Evolutionary conservation across 2,329 filamentous ascomycete genomes (phyloP).

Genomic region (Exserohilum rostratum): DNA sequence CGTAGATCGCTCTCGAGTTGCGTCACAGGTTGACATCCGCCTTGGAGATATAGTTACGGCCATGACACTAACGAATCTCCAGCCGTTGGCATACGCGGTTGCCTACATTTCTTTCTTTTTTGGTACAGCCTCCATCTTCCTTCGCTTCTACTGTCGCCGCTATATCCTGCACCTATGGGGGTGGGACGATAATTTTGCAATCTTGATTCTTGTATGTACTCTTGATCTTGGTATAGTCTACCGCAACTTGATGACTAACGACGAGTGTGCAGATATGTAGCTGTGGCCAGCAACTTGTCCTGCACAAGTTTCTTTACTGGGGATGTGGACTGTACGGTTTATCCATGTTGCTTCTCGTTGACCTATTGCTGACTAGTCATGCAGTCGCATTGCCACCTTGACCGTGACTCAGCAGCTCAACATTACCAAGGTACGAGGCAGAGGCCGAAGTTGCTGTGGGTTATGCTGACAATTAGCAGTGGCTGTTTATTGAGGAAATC

Average conservation of each 20-base stretch:
- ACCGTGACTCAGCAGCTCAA: not conserved
- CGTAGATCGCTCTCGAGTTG: no score
- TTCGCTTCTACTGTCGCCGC: slow-evolving; percentile 2
- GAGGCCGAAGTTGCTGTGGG: not conserved
- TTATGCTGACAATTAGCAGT: not conserved
- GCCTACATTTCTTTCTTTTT: not conserved
- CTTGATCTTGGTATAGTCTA: not conserved
- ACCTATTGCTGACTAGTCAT: not conserved
- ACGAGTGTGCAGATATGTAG: not conserved
- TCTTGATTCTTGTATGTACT: not conserved
- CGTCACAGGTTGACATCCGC: no score
- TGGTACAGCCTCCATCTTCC: not conserved
- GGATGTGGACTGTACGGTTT: not conserved
- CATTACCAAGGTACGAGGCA: not conserved
- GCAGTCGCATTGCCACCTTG: not conserved
- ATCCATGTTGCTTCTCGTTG: not conserved
- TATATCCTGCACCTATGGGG: not conserved
- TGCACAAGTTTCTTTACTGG: slow-evolving; percentile 28
- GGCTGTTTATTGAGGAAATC: not conserved
- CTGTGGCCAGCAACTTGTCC: slow-evolving; percentile 8
- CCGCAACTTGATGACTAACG: not conserved
- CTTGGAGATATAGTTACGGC: no score
- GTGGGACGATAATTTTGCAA: slow-evolving; percentile 1
- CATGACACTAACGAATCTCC: not conserved
- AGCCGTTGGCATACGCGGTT: not conserved